A percentile compares a stretch with the other conserved stretches of the same genome.
These are phyloP conservation scores for Neopestalotiopsis clavispora DNA, from an alignment of 2,329 filamentous ascomycete genomes.

Conservation along the genomic window DNA sequence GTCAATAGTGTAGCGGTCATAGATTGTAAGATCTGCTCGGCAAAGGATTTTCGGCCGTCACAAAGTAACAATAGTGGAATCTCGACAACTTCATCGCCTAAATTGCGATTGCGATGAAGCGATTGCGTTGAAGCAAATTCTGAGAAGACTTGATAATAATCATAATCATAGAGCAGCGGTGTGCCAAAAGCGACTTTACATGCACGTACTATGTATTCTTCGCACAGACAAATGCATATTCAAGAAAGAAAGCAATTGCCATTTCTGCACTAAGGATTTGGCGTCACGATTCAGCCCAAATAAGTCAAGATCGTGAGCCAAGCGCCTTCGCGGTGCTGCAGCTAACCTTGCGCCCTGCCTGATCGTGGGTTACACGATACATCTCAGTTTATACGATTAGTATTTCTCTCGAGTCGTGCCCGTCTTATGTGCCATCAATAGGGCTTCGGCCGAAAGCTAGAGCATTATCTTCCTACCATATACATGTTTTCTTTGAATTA, in stretches of 20 bases:
- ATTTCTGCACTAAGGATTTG: background rate
- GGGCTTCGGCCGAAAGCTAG: no score
- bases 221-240: background rate
- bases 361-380: background rate
- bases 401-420: no score
- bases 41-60: background rate
- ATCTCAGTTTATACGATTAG: background rate
- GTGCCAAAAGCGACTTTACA: no score
- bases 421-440: no score
- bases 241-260: background rate
- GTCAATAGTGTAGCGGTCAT: background rate
- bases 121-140: no score
- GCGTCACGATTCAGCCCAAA: background rate
- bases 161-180: no score
- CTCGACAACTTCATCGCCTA: background rate
- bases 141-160: no score
- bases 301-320: background rate
- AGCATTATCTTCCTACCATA: no score
- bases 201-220: background rate
- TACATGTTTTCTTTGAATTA: no score
- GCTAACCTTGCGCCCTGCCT: background rate
- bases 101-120: no score
- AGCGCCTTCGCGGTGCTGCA: background rate
- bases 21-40: background rate
- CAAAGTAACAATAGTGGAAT: background rate